Percentiles rank a stretch among this genome's conserved stretches.
These are phyloP conservation scores for Phytopythium sindhum DNA, from an alignment of 352 stramenopile species.

Conservation along the genomic window DNA sequence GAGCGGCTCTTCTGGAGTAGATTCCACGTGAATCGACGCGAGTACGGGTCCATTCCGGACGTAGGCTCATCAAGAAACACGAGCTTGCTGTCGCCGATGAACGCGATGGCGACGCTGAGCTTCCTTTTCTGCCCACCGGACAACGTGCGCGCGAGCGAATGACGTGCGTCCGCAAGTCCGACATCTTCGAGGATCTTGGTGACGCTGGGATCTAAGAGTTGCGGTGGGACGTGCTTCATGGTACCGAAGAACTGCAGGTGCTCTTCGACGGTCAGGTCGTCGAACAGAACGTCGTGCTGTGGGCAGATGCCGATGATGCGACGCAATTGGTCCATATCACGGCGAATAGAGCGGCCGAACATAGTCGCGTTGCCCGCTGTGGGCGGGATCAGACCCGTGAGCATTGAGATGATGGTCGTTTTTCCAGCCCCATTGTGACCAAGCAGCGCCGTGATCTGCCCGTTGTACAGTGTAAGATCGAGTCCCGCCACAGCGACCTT, in stretches of 20 bases:
- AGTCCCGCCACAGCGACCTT: conserved; percentile 86
- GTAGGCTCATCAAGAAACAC: conserved; percentile 92
- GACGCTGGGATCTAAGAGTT: conserved; percentile 42
- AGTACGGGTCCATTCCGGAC: conserved; percentile 95
- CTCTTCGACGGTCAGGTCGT: conserved; percentile 93
- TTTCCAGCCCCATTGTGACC: conserved; percentile 88
- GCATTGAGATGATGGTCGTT: conserved; percentile 91
- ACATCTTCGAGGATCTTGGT: conserved; percentile 8
- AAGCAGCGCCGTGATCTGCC: conserved; percentile 91
- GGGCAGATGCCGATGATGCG: conserved; percentile 94
- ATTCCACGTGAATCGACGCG: conserved; percentile 88
- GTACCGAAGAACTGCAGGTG: conserved; percentile 92
- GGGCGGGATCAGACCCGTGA: conserved; percentile 87
- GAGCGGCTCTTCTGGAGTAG: conserved; percentile 48
- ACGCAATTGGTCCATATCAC: conserved; percentile 87
- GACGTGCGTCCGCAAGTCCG: background rate
- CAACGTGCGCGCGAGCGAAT: background rate
- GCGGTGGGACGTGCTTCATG: conserved; percentile 79
- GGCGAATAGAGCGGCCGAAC: conserved; percentile 59
- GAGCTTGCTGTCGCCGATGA: conserved; percentile 83
- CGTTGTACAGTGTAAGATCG: conserved; percentile 89
- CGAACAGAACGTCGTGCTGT: conserved; percentile 96
- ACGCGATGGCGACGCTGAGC: conserved; percentile 86
- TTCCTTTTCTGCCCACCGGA: conserved; percentile 89
- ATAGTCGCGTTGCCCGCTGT: conserved; percentile 66